Percentiles rank a stretch among this genome's conserved stretches.
Conservation (phyloP, 2,329 filamentous ascomycete species). For the Fusarium goolgardi region DNA sequence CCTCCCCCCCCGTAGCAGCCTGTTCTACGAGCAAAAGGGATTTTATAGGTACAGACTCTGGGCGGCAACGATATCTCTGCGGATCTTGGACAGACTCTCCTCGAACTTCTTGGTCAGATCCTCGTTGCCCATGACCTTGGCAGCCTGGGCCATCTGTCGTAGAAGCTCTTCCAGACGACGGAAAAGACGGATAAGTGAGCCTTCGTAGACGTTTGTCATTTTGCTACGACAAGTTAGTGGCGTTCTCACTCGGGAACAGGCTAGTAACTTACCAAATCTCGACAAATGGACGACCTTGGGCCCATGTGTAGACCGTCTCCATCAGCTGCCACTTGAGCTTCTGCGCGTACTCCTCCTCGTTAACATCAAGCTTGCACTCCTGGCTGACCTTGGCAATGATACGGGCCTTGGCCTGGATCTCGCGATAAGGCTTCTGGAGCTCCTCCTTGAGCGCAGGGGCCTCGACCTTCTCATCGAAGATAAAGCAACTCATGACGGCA, state of each 20-base stretch:
- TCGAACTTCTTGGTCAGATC: slow-evolving; percentile 95
- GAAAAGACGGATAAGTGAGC: slow-evolving; percentile 95
- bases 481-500: slow-evolving; percentile 89
- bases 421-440: slow-evolving; percentile 83
- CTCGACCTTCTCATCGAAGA: slow-evolving; percentile 96
- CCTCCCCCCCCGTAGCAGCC: not conserved
- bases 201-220: slow-evolving; percentile 99
- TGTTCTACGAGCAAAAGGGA: not conserved
- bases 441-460: slow-evolving; percentile 83
- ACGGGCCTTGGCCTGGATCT: slow-evolving; percentile 87
- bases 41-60: slow-evolving; percentile 88
- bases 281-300: slow-evolving; percentile 87
- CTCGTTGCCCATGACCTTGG: slow-evolving; percentile 98
- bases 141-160: slow-evolving; percentile 93
- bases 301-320: slow-evolving; percentile 95
- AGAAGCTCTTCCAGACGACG: slow-evolving; percentile 93
- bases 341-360: slow-evolving; percentile 92
- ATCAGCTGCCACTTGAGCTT: slow-evolving; percentile 95
- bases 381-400: slow-evolving; percentile 92
- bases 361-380: slow-evolving; percentile 93
- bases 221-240: slow-evolving; percentile 69
- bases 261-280: slow-evolving; percentile 85
- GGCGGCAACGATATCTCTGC: slow-evolving; percentile 93
- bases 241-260: not conserved
- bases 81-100: slow-evolving; percentile 82